Evolutionary conservation across 768 basidiomycete species (phyloP).

Genomic region (Mycena indigotica): DNA sequence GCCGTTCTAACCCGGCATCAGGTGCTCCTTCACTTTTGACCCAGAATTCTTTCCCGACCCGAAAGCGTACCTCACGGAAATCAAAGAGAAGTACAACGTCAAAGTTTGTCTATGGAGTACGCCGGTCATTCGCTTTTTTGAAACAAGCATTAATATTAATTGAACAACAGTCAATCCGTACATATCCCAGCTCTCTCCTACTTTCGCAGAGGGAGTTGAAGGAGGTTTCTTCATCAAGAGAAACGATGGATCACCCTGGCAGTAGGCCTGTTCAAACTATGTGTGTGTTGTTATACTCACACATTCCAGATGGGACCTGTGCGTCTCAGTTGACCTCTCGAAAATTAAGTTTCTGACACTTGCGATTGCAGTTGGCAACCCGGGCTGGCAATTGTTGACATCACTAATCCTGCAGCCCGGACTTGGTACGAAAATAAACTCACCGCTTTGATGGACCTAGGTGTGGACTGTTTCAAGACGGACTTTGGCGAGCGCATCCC

Average conservation of each 20-base stretch:
- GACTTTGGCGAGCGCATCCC: constrained; percentile 82
- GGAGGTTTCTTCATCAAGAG: constrained; percentile 74
- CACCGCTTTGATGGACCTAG: constrained; percentile 52
- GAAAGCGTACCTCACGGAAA: constrained; percentile 59
- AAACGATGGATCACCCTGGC: constrained; percentile 67
- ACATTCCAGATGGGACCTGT: constrained; percentile 51
- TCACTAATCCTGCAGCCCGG: constrained; percentile 55
- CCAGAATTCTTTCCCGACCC: constrained; percentile 78
- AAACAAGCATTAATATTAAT: neutral
- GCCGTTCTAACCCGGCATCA: constrained; percentile 33
- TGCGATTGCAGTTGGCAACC: constrained; percentile 54
- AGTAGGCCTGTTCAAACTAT: constrained; percentile 43
- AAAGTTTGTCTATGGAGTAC: constrained; percentile 75
- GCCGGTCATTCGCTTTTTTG: constrained; percentile 22
- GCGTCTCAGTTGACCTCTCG: neutral
- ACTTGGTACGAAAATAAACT: constrained; percentile 59
- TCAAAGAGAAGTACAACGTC: constrained; percentile 63
- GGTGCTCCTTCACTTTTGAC: constrained; percentile 78
- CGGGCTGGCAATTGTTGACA: constrained; percentile 63
- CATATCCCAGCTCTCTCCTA: constrained; percentile 67
- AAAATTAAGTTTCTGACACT: neutral
- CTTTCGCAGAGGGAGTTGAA: constrained; percentile 68
- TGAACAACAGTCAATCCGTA: constrained; percentile 63
- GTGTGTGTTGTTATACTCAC: neutral
- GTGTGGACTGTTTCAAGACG: constrained; percentile 68